These are phyloP conservation scores for Cutaneotrichosporon dermatis DNA, from an alignment of 1,284 basidiomycete genomes.

Conservation along the genomic window DNA sequence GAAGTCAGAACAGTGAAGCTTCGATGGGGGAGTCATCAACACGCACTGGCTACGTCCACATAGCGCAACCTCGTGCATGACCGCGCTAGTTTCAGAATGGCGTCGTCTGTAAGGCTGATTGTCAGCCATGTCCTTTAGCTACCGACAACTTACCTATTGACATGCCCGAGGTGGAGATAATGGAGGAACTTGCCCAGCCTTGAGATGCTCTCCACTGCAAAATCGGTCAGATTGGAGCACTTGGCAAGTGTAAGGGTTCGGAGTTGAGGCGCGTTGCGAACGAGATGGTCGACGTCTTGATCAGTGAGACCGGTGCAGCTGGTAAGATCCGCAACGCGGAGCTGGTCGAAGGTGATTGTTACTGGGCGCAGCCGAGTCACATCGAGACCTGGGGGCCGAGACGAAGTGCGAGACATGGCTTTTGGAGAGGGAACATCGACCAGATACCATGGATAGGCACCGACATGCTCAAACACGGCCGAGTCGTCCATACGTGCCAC, in stretches of 20 bases:
- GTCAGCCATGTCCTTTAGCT: too few species aligned
- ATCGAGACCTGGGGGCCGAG: background rate
- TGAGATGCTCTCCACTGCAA: slow-evolving; percentile 77
- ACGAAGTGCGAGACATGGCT: background rate
- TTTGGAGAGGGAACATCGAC: slow-evolving; percentile 5
- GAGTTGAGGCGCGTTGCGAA: slow-evolving; percentile 81
- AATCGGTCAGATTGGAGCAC: slow-evolving; percentile 80
- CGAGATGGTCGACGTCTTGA: slow-evolving; percentile 82
- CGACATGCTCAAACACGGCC: slow-evolving; percentile 6
- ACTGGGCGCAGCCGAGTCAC: slow-evolving; percentile 22
- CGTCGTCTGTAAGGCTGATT: slow-evolving; percentile 77
- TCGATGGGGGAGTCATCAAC: too few species aligned
- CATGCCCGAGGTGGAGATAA: slow-evolving; percentile 93
- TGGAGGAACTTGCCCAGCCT: slow-evolving; percentile 86
- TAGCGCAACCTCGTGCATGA: slow-evolving; percentile 91
- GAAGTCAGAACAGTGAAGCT: slow-evolving; percentile 12
- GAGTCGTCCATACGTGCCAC: slow-evolving; percentile 26
- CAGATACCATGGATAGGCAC: slow-evolving; percentile 19
- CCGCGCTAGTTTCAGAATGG: slow-evolving; percentile 76
- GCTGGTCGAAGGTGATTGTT: slow-evolving; percentile 59
- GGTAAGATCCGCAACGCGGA: slow-evolving; percentile 86
- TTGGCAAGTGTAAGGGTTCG: slow-evolving; percentile 90
- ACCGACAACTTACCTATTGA: slow-evolving; percentile 52
- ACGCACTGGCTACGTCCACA: slow-evolving; percentile 86
- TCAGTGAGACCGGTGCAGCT: slow-evolving; percentile 79